Percentiles rank a stretch among this genome's conserved stretches.
phyloP scores from a whole-genome alignment of 495 filamentous ascomycete genomes.

The Penicillium verhagenii region DNA sequence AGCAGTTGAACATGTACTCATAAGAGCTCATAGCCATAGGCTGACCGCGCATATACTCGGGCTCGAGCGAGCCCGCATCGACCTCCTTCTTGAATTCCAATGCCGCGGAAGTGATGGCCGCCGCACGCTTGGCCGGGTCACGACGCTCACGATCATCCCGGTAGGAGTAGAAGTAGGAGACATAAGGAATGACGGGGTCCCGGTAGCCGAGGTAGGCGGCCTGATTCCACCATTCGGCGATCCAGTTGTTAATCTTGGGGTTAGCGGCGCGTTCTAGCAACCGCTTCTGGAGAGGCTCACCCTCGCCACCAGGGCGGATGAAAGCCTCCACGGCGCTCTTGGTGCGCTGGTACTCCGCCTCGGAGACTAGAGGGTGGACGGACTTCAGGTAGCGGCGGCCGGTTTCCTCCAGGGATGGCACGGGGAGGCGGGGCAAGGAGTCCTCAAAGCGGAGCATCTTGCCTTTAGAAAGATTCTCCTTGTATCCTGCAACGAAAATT shows the following conservation, averaged over 20 bases:
- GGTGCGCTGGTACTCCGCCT: slow-evolving; percentile 70
- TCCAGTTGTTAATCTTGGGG: slow-evolving; percentile 87
- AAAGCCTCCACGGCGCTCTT: slow-evolving; percentile 82
- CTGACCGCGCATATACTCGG: slow-evolving; percentile 94
- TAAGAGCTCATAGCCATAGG: slow-evolving; percentile 97
- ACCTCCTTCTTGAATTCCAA: slow-evolving; percentile 95
- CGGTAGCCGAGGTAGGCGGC: slow-evolving; percentile 88
- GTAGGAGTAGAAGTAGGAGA: slow-evolving; percentile 99
- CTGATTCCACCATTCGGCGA: slow-evolving; percentile 97
- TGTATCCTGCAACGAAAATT: slow-evolving; percentile 64
- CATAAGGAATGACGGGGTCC: slow-evolving; percentile 95
- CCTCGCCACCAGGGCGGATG: slow-evolving; percentile 74
- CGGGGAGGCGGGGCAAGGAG: slow-evolving; percentile 85
- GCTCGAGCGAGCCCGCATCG: slow-evolving; percentile 79
- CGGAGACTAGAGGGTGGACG: slow-evolving; percentile 75
- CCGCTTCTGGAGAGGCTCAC: slow-evolving; percentile 84
- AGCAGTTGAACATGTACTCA: slow-evolving; percentile 98
- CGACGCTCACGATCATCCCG: slow-evolving; percentile 86
- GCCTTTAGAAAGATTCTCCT: slow-evolving; percentile 86
- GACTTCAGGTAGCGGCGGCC: slow-evolving; percentile 88
- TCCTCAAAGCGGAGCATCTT: slow-evolving; percentile 96
- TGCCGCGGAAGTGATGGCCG: slow-evolving; percentile 78
- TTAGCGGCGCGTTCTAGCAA: slow-evolving; percentile 78
- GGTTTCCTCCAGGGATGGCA: slow-evolving; percentile 93
- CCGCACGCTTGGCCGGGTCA: slow-evolving; percentile 88